Evolutionary conservation across 2,329 filamentous ascomycete species (phyloP).

Genomic region (Xylariales sp.): DNA sequence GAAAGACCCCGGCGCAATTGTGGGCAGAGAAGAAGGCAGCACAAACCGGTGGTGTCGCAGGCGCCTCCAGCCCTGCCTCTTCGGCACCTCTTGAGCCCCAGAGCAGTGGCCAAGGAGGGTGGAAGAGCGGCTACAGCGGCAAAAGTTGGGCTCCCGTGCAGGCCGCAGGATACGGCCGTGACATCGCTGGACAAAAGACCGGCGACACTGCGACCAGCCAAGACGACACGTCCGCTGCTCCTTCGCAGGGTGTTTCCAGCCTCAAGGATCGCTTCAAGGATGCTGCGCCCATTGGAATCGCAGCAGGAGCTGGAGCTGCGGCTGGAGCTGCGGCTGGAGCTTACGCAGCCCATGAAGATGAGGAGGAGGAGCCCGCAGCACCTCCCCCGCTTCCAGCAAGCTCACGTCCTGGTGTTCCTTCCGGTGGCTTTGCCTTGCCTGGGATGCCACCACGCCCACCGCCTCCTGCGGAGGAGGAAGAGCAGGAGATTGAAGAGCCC

Average conservation of each 20-base stretch:
- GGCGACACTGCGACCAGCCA: slow-evolving; percentile 44
- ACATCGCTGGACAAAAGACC: slow-evolving; percentile 58
- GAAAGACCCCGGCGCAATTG: slow-evolving; percentile 92
- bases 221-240: slow-evolving; percentile 44
- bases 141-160: slow-evolving; percentile 88
- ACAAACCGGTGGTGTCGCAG: slow-evolving; percentile 61
- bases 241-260: slow-evolving; percentile 66
- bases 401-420: slow-evolving; percentile 54
- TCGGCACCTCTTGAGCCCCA: slow-evolving; percentile 61
- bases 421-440: slow-evolving; percentile 73
- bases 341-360: slow-evolving; percentile 28
- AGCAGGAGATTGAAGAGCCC: slow-evolving; percentile 50
- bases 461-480: slow-evolving; percentile 49
- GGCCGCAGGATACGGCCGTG: slow-evolving; percentile 66
- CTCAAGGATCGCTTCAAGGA: slow-evolving; percentile 81
- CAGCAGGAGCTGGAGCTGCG: slow-evolving; percentile 16
- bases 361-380: slow-evolving; percentile 41
- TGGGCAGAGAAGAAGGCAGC: slow-evolving; percentile 97
- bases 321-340: slow-evolving; percentile 21
- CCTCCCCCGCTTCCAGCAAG: slow-evolving; percentile 59
- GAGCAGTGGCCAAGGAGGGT: slow-evolving; percentile 59
- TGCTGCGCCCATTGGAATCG: slow-evolving; percentile 27
- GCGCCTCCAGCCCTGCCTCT: slow-evolving; percentile 37
- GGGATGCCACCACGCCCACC: slow-evolving; percentile 64
- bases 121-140: slow-evolving; percentile 88